A percentile compares a stretch with the other conserved stretches of the same genome.
phyloP scores from a whole-genome alignment of 495 filamentous ascomycete species.

The Aspergillus conjunctus region DNA sequence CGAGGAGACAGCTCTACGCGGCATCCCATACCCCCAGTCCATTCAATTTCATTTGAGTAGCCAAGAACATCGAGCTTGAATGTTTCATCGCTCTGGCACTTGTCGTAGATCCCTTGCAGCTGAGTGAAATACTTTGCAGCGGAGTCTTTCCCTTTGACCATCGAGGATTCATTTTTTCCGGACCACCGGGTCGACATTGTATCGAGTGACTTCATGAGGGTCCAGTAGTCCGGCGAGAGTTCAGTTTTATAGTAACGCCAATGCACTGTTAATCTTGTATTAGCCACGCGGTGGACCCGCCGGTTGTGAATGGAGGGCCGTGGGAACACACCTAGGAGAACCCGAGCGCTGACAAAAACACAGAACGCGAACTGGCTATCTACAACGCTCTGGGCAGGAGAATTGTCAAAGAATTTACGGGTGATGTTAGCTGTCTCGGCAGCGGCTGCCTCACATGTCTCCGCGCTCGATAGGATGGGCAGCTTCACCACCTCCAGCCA shows the following conservation, averaged over 20 bases:
- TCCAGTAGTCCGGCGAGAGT: constrained; percentile 8
- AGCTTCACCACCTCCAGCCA: constrained; percentile 14
- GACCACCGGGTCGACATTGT: constrained; percentile 8
- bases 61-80: constrained; percentile 12
- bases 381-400: background rate
- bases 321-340: background rate
- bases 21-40: background rate
- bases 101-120: background rate
- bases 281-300: background rate
- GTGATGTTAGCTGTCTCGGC: constrained; percentile 12
- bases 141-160: background rate
- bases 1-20: background rate
- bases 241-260: constrained; percentile 14
- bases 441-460: constrained; percentile 13
- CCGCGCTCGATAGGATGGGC: constrained; percentile 11
- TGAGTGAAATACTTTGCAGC: constrained; percentile 4
- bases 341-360: constrained; percentile 1
- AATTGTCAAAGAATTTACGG: constrained; percentile 8
- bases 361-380: constrained; percentile 15
- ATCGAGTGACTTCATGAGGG: background rate
- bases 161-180: background rate
- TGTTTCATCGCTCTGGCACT: background rate
- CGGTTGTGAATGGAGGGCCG: too few relatives aligned
- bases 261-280: background rate
- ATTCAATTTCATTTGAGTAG: constrained; percentile 11